Evolutionary conservation across 2,329 filamentous ascomycete genomes (phyloP).

Genomic region (Ceratocystiopsis brevicomis): DNA sequence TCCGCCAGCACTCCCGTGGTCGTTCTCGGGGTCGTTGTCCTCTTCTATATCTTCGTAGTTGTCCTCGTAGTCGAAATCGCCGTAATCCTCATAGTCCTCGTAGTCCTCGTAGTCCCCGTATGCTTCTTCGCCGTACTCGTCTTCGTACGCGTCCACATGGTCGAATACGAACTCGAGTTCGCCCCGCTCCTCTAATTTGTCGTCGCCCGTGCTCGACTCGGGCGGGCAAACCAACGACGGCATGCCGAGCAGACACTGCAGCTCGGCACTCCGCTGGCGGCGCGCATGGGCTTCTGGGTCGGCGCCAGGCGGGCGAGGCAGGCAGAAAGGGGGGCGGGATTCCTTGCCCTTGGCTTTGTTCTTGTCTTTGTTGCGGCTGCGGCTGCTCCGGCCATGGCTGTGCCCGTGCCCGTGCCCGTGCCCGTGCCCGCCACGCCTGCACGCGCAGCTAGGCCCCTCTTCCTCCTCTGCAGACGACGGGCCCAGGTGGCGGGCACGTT

Average conservation of each 20-base stretch:
- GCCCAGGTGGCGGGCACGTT: slow-evolving; percentile 16
- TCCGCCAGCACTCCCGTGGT: no score
- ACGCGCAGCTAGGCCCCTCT: background rate
- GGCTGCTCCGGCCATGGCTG: background rate
- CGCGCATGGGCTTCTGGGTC: slow-evolving; percentile 17
- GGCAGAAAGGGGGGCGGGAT: no score
- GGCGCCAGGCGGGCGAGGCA: no score
- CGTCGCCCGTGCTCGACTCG: no score
- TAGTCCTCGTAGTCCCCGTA: no score
- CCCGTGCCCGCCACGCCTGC: background rate
- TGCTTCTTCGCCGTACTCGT: background rate
- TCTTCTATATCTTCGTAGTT: background rate
- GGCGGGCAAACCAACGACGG: slow-evolving; percentile 24
- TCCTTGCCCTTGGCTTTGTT: no score
- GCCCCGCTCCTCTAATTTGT: no score
- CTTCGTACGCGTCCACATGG: background rate
- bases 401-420: background rate
- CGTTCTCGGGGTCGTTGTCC: background rate
- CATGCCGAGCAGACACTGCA: slow-evolving; percentile 52
- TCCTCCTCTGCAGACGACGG: background rate
- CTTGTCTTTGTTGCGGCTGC: slow-evolving; percentile 10
- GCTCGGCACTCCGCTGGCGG: slow-evolving; percentile 48
- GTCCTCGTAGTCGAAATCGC: background rate
- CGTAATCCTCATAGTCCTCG: no score
- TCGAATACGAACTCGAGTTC: no score